These are phyloP conservation scores for Crithidia sp. DNA, from an alignment of 208 protist species.

Conservation along the genomic window DNA sequence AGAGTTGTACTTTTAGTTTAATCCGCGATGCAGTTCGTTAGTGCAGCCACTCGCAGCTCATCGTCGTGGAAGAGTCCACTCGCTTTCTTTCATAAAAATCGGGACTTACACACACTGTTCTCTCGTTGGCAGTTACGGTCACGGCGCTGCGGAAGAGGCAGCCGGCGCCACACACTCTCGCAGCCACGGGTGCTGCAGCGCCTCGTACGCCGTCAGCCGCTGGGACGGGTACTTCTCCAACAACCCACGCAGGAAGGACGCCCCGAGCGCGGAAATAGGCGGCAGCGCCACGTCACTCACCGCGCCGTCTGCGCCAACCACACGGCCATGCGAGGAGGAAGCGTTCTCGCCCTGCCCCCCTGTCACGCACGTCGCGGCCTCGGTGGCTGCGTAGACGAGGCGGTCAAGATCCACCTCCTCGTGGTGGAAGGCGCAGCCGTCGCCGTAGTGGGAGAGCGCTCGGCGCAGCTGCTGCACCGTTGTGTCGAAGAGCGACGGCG, in stretches of 20 bases:
- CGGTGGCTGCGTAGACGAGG: constrained; percentile 29
- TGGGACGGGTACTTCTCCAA: constrained; percentile 63
- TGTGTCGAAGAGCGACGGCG: constrained; percentile 12
- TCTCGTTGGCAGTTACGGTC: neutral
- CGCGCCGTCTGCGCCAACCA: constrained; percentile 1
- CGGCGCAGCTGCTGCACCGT: constrained; percentile 25
- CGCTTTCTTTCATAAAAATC: too few relatives aligned
- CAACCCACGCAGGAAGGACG: constrained; percentile 48
- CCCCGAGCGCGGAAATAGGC: constrained; percentile 38
- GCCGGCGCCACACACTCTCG: constrained; percentile 31
- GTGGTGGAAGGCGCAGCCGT: constrained; percentile 12
- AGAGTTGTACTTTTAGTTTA: too few relatives aligned
- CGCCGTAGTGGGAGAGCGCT: constrained; percentile 25
- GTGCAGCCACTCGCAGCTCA: neutral
- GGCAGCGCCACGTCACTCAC: constrained; percentile 27
- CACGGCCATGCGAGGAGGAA: neutral
- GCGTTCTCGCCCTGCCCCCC: neutral
- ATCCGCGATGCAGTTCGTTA: too few relatives aligned
- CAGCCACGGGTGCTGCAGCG: constrained; percentile 76
- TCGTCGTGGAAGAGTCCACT: neutral
- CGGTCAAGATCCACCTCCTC: constrained; percentile 40
- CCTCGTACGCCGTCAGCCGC: constrained; percentile 73
- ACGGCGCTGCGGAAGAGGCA: neutral
- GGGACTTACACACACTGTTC: neutral
- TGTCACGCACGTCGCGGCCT: neutral